These are phyloP conservation scores for Pyrenochaeta sp. DNA, from an alignment of 2,329 filamentous ascomycete species.

Conservation along the genomic window DNA sequence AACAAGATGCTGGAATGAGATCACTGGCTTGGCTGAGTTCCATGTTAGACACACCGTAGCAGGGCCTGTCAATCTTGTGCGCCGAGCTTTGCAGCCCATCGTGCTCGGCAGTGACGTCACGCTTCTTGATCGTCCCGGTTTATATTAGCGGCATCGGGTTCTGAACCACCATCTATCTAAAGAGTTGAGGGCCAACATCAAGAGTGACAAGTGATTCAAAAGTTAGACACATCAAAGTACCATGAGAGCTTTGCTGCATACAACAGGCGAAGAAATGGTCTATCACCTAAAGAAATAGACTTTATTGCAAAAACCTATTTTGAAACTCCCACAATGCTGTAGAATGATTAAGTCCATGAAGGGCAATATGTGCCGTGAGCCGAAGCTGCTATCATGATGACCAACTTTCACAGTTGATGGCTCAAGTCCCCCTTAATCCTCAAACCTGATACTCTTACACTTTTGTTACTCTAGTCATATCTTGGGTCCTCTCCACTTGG, in stretches of 20 bases:
- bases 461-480: constrained; percentile 27
- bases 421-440: neutral
- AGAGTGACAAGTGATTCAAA: no score
- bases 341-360: neutral
- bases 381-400: neutral
- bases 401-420: neutral
- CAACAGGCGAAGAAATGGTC: neutral
- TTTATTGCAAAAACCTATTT: neutral
- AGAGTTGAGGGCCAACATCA: no score
- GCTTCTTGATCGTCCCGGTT: no score
- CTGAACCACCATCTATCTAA: no score
- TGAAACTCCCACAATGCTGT: neutral
- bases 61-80: no score
- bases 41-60: no score
- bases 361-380: neutral
- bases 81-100: no score
- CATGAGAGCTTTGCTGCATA: neutral
- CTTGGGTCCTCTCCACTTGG: constrained; percentile 37
- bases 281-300: neutral
- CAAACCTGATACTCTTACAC: constrained; percentile 11
- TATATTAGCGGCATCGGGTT: no score
- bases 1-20: neutral
- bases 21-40: no score
- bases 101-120: no score
- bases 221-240: neutral